phyloP scores from a whole-genome alignment of 202 grass and related monocot species.

The Dendrocalamus latiflorus region DNA sequence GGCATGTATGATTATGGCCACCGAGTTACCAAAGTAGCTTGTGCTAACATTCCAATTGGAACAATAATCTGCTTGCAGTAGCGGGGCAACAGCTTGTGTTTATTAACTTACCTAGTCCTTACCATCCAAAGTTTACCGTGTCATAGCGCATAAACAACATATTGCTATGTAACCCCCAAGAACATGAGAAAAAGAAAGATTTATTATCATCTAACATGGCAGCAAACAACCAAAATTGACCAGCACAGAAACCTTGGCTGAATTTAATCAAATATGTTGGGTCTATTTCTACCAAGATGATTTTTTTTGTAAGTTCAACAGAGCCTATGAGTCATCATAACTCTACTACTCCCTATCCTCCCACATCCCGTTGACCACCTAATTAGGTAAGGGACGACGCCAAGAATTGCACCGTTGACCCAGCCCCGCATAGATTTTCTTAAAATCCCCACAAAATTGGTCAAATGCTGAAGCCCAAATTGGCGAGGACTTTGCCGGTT shows the following conservation, averaged over 20 bases:
- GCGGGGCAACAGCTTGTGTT: neutral
- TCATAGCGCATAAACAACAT: neutral
- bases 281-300: neutral
- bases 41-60: neutral
- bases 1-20: conserved; percentile 14
- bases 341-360: neutral
- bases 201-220: neutral
- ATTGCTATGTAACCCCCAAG: neutral
- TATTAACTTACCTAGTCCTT: neutral
- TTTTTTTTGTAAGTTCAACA: neutral
- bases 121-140: neutral
- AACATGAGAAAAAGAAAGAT: neutral
- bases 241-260: neutral
- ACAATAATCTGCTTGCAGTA: neutral
- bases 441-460: neutral
- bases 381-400: neutral
- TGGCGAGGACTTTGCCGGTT: neutral
- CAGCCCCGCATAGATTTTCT: neutral
- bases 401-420: conserved; percentile 21
- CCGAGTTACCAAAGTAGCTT: neutral
- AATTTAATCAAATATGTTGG: neutral
- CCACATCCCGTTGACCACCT: neutral
- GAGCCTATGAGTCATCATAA: neutral
- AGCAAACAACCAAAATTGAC: neutral
- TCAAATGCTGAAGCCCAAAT: neutral